These are phyloP conservation scores for Cetraspora pellucida DNA, from an alignment of 192 early-diverging fungal species.

Conservation along the genomic window DNA sequence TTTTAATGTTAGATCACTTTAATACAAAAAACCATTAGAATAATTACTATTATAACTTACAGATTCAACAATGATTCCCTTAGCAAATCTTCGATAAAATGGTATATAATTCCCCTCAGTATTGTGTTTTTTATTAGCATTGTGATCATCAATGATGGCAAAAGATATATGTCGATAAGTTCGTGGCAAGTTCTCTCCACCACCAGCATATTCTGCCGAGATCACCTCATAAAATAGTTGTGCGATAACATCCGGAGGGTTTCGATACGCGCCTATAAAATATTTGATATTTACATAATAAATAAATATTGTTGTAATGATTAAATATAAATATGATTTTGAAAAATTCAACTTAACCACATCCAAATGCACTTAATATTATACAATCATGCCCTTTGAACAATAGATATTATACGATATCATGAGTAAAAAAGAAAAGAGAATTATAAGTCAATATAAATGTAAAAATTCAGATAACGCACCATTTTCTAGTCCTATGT, in stretches of 20 bases:
- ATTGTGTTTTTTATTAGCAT: neutral
- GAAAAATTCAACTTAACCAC: slow-evolving; percentile 27
- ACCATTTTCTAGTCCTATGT: slow-evolving; percentile 50
- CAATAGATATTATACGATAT: neutral
- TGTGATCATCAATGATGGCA: slow-evolving; percentile 13
- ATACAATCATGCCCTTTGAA: slow-evolving; percentile 46
- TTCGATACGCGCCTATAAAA: slow-evolving; percentile 31
- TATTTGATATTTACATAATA: no score
- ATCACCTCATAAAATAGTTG: slow-evolving; percentile 50
- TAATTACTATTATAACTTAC: no score
- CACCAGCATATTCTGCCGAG: slow-evolving; percentile 43
- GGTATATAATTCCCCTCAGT: slow-evolving; percentile 7
- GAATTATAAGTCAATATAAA: neutral
- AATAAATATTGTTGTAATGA: no score
- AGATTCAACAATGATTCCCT: no score
- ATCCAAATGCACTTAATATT: slow-evolving; percentile 50
- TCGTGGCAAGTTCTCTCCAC: slow-evolving; percentile 4
- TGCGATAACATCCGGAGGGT: slow-evolving; percentile 42
- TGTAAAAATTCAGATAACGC: neutral
- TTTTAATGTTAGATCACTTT: no score
- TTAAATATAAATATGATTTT: no score
- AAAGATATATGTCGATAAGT: slow-evolving; percentile 20
- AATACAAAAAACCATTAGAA: no score
- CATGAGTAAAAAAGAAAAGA: no score
- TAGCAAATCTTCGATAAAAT: slow-evolving; percentile 13